Conservation (phyloP, 2,329 filamentous ascomycete genomes). For the Rhinocladiella mackenziei region DNA sequence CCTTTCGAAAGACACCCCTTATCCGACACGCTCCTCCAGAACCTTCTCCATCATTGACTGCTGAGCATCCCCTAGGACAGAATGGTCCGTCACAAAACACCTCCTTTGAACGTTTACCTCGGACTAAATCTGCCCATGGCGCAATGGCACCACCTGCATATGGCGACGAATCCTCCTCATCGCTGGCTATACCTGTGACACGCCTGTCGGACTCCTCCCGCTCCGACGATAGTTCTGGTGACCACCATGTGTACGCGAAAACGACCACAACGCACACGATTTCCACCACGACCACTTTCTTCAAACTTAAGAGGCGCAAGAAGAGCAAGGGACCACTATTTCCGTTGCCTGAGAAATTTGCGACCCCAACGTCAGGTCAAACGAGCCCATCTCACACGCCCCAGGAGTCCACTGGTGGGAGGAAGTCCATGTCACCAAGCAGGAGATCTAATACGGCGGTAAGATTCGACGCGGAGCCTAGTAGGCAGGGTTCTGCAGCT, state of each 20-base stretch:
- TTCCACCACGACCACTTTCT: slow-evolving; percentile 67
- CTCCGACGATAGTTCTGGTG: slow-evolving; percentile 77
- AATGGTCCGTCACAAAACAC: slow-evolving; percentile 7
- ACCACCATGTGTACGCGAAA: slow-evolving; percentile 57
- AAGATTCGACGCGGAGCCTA: slow-evolving; percentile 21
- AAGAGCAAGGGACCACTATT: slow-evolving; percentile 76
- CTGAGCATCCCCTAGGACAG: slow-evolving; percentile 6
- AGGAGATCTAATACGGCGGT: slow-evolving; percentile 25
- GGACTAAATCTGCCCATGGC: slow-evolving; percentile 34
- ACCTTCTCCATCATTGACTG: slow-evolving; percentile 7
- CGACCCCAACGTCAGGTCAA: slow-evolving; percentile 42
- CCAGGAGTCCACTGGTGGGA: slow-evolving; percentile 40
- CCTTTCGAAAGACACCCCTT: slow-evolving; percentile 21
- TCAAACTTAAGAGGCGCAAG: slow-evolving; percentile 67
- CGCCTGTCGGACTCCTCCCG: slow-evolving; percentile 81
- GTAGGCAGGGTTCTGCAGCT: slow-evolving; percentile 35
- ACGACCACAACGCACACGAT: slow-evolving; percentile 63
- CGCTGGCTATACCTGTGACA: slow-evolving; percentile 60
- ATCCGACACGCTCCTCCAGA: slow-evolving; percentile 30
- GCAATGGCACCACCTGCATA: slow-evolving; percentile 55
- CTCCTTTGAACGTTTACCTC: slow-evolving; percentile 22
- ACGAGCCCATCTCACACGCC: slow-evolving; percentile 38
- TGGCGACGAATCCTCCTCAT: slow-evolving; percentile 58
- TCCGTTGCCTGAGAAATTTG: slow-evolving; percentile 74
- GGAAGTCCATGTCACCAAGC: slow-evolving; percentile 28